phyloP scores from a whole-genome alignment of 2,329 filamentous ascomycete genomes.

The Fusarium sp. region DNA sequence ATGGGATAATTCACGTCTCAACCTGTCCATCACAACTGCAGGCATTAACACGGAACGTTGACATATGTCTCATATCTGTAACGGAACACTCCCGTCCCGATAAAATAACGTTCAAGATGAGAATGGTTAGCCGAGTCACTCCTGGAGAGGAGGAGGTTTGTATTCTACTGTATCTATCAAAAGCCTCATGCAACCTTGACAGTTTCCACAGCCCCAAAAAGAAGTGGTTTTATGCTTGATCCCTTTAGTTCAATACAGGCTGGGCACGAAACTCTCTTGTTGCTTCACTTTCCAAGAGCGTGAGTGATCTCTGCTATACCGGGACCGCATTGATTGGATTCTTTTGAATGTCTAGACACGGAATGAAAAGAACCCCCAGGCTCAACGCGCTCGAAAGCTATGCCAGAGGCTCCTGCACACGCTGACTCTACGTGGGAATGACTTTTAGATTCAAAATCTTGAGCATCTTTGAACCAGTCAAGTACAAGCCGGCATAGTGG shows the following conservation, averaged over 20 bases:
- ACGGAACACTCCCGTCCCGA: slow-evolving; percentile 9
- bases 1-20: slow-evolving; percentile 4
- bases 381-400: no score
- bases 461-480: neutral
- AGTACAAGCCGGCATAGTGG: neutral
- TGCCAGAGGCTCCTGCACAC: no score
- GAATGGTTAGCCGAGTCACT: neutral
- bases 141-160: neutral
- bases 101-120: neutral
- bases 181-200: neutral
- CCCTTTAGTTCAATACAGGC: neutral
- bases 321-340: no score
- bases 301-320: no score
- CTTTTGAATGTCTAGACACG: no score
- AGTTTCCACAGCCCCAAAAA: no score
- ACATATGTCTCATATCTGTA: slow-evolving; percentile 15
- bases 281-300: no score
- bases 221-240: neutral
- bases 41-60: slow-evolving; percentile 15
- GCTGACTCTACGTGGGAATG: no score
- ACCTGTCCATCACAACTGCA: neutral
- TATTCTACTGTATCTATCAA: neutral
- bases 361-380: no score
- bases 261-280: no score
- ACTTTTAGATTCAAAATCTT: neutral